phyloP scores from a whole-genome alignment of 371 early-diverging fungal species.

The Lichtheimia ramosa region DNA sequence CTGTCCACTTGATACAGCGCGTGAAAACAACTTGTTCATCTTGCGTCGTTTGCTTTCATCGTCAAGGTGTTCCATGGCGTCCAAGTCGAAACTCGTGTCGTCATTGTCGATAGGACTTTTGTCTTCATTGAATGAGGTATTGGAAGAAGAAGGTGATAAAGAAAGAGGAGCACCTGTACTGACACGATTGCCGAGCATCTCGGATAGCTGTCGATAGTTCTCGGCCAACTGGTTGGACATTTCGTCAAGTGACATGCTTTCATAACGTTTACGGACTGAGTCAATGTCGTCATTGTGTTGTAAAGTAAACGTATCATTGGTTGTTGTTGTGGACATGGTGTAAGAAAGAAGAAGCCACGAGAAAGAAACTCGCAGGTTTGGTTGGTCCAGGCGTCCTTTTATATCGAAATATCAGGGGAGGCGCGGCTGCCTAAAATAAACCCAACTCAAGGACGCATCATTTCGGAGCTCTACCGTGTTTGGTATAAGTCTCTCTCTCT shows the following conservation, averaged over 20 bases:
- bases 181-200: conserved; percentile 29
- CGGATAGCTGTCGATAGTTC: conserved; percentile 35
- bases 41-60: conserved; percentile 47
- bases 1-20: conserved; percentile 85
- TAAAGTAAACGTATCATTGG: background rate
- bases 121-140: conserved; percentile 1
- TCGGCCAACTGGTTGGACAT: conserved; percentile 37
- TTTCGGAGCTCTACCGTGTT: too few species aligned
- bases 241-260: conserved; percentile 43
- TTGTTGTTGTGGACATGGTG: background rate
- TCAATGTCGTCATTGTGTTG: background rate
- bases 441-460: too few species aligned
- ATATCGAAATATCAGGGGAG: too few species aligned
- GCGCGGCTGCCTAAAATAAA: too few species aligned
- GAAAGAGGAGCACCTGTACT: background rate
- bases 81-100: conserved; percentile 5
- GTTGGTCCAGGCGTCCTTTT: too few species aligned
- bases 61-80: conserved; percentile 2
- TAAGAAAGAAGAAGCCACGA: background rate
- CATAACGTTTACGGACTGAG: conserved; percentile 30
- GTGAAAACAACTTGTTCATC: conserved; percentile 48
- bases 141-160: conserved; percentile 15
- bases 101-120: conserved; percentile 15
- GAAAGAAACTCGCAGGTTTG: background rate
- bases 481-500: too few species aligned